Conservation (phyloP, 352 stramenopile species). For the Phytophthora megakarya region DNA sequence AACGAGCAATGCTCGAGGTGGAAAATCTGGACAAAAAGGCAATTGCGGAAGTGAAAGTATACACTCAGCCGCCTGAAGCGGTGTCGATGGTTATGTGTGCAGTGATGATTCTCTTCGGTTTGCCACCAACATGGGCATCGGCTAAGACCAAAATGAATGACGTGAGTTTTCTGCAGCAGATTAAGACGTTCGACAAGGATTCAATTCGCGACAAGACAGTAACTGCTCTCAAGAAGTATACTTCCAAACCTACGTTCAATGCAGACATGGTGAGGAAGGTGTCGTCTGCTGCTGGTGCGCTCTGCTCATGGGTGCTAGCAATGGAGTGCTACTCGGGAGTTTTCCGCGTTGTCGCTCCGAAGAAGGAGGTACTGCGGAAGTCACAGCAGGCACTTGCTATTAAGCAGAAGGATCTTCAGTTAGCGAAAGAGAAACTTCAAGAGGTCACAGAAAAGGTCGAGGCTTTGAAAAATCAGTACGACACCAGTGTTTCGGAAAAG, state of each 20-base stretch:
- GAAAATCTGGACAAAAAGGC: constrained; percentile 96
- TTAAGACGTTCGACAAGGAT: constrained; percentile 97
- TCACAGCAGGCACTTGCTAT: constrained; percentile 85
- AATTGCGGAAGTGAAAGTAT: constrained; percentile 96
- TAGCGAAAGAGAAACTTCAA: constrained; percentile 89
- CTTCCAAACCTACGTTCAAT: constrained; percentile 82
- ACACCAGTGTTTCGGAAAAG: constrained; percentile 93
- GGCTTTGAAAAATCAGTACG: constrained; percentile 90
- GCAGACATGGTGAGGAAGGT: constrained; percentile 91
- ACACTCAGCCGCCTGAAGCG: constrained; percentile 90
- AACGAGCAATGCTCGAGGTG: constrained; percentile 93
- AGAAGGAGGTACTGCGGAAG: constrained; percentile 88
- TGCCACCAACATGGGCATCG: constrained; percentile 92
- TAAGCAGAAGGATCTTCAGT: constrained; percentile 89
- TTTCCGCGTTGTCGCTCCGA: constrained; percentile 88
- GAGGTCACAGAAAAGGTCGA: constrained; percentile 94
- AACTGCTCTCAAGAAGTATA: constrained; percentile 95
- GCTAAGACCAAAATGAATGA: constrained; percentile 96
- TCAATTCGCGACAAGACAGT: constrained; percentile 93
- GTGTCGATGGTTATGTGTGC: constrained; percentile 94
- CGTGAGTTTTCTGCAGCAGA: constrained; percentile 92
- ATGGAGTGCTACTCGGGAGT: constrained; percentile 93
- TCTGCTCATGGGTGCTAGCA: constrained; percentile 92
- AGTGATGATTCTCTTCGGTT: constrained; percentile 96
- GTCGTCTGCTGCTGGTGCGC: constrained; percentile 83